Percentiles rank a stretch among this genome's conserved stretches.
phyloP scores from a whole-genome alignment of 2,329 filamentous ascomycete species.

The Arthrobotrys conoides region DNA sequence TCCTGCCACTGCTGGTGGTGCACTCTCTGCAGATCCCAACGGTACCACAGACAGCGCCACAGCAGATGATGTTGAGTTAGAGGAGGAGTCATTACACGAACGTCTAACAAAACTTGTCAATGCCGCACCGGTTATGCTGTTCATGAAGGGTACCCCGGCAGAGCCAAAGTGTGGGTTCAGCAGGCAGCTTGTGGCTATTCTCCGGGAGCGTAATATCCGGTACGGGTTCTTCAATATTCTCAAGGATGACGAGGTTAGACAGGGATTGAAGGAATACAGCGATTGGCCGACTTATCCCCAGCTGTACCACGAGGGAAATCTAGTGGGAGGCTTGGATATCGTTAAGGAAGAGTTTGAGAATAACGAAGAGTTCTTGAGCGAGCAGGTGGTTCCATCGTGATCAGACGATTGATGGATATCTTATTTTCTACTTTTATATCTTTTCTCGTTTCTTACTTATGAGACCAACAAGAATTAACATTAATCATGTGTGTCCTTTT shows the following conservation, averaged over 20 bases:
- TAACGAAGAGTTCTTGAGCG: slow-evolving; percentile 85
- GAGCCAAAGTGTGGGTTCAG: slow-evolving; percentile 93
- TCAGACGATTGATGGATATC: slow-evolving; percentile 7
- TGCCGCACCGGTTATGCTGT: slow-evolving; percentile 97
- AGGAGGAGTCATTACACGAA: slow-evolving; percentile 87
- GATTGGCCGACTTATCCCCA: slow-evolving; percentile 99
- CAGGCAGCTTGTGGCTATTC: slow-evolving; percentile 84
- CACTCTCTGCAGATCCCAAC: slow-evolving; percentile 63
- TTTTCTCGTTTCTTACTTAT: background rate
- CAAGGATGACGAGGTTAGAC: slow-evolving; percentile 95
- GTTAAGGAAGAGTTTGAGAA: slow-evolving; percentile 94
- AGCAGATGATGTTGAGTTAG: slow-evolving; percentile 67
- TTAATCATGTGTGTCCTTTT: slow-evolving; percentile 27
- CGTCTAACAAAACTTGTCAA: slow-evolving; percentile 88
- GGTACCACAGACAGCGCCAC: slow-evolving; percentile 66
- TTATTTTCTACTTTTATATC: background rate
- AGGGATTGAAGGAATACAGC: slow-evolving; percentile 96
- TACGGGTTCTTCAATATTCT: slow-evolving; percentile 99
- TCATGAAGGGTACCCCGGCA: slow-evolving; percentile 96
- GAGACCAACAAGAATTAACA: slow-evolving; percentile 3
- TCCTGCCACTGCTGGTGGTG: slow-evolving; percentile 62
- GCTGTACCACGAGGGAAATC: slow-evolving; percentile 89
- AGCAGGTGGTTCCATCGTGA: slow-evolving; percentile 70
- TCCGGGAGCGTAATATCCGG: slow-evolving; percentile 90
- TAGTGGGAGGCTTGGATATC: slow-evolving; percentile 95